Conservation (phyloP, 768 basidiomycete genomes). For the Mrakia frigida region DNA sequence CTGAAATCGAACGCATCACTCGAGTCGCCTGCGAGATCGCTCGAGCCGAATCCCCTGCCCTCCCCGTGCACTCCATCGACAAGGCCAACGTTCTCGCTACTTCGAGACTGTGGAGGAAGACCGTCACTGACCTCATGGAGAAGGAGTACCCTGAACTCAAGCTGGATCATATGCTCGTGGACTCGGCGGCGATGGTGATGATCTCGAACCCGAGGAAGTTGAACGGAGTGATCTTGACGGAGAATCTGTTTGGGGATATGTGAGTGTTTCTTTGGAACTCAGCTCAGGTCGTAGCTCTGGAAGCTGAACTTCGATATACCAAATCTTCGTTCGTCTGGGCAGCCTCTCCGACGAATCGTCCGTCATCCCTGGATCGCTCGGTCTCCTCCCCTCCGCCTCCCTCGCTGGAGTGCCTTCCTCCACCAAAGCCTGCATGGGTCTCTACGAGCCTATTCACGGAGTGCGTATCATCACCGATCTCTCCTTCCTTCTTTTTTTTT, state of each 20-base stretch:
- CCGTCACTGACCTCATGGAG: slow-evolving; percentile 75
- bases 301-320: neutral
- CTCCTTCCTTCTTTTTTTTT: neutral
- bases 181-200: slow-evolving; percentile 94
- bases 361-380: slow-evolving; percentile 95
- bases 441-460: slow-evolving; percentile 97
- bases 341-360: slow-evolving; percentile 95
- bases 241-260: slow-evolving; percentile 98
- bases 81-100: slow-evolving; percentile 98
- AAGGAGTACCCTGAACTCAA: slow-evolving; percentile 82
- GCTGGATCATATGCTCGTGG: slow-evolving; percentile 87
- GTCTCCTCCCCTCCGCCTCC: slow-evolving; percentile 91
- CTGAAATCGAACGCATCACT: slow-evolving; percentile 89
- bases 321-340: slow-evolving; percentile 5
- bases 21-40: slow-evolving; percentile 93
- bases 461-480: neutral
- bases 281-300: no score
- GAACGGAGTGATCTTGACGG: slow-evolving; percentile 91
- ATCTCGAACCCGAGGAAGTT: slow-evolving; percentile 82
- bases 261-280: slow-evolving; percentile 50
- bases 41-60: slow-evolving; percentile 69
- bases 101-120: slow-evolving; percentile 88
- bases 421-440: slow-evolving; percentile 67
- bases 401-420: slow-evolving; percentile 75
- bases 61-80: slow-evolving; percentile 87